Conservation (phyloP, 164 flowering plant species). For the Aristolochia contorta region DNA sequence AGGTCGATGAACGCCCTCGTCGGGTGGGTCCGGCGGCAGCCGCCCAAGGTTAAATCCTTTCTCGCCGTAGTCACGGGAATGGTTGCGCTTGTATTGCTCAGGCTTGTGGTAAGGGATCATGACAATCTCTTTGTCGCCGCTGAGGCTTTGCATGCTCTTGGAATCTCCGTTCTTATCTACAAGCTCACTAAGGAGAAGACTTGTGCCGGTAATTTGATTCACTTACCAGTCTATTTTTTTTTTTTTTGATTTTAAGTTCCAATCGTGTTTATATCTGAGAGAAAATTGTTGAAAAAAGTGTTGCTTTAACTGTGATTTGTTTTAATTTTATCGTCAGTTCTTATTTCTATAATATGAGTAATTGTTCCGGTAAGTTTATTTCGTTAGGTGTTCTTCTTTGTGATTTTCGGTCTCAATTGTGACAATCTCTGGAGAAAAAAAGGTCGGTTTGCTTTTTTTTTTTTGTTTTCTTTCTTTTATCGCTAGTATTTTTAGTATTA, state of each 20-base stretch:
- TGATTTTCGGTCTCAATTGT: too few species aligned
- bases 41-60: conserved; percentile 28
- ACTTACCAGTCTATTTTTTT: not conserved
- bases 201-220: conserved; percentile 21
- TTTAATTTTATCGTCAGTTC: not conserved
- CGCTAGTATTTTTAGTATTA: too few species aligned
- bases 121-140: conserved; percentile 32
- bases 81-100: conserved; percentile 22
- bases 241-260: not conserved
- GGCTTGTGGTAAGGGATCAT: conserved; percentile 27
- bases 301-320: not conserved
- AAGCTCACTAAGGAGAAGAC: conserved; percentile 29
- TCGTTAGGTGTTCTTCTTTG: too few species aligned
- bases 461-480: too few species aligned
- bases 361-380: too few species aligned
- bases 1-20: conserved; percentile 7
- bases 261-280: too few species aligned
- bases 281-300: not conserved
- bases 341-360: too few species aligned
- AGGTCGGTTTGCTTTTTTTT: too few species aligned
- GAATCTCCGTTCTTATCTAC: conserved; percentile 28
- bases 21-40: conserved; percentile 27
- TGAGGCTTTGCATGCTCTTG: conserved; percentile 29
- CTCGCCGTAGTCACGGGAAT: conserved; percentile 23
- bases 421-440: too few species aligned